Base-by-base conservation (phyloP, 345 rosid genomes). In the Cardamine resedifolia region DNA sequence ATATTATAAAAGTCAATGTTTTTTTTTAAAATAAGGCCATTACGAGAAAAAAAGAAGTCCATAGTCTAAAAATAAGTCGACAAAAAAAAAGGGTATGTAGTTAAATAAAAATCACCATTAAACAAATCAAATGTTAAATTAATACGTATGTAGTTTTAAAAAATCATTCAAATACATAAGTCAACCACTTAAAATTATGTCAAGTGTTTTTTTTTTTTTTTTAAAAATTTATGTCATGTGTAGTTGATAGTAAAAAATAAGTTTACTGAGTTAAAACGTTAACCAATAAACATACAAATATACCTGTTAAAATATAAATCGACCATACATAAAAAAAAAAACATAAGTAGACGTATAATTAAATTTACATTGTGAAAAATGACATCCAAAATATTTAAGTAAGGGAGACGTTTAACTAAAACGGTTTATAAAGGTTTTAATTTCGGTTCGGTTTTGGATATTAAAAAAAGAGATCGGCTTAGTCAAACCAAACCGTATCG, bases 401-500 rank as follows among this genome's bases (percentile, higher is more conserved):
- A 8, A 0, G 4, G 15, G 3, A 36, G 41, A 36, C 41, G 38
- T 34, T 12, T 0, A 3, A 36, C 0, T 11, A 41, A 15, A 14
- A n/a, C 26, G 53, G 27, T 52, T 30, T 3, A 64, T 47, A 24
- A 4, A 41, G 20, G 16, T 57, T 30, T 2, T 27, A 53, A 41
- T 53, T 33, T 59, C 26, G 48, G 36, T 48, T 48, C 26, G 49
- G 58, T 47, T 48, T 10, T 43, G 5, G 24, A 58, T 44, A 30
- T 19, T 20, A 6, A 4, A 20, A 33, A 31, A 20, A 5, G 3
- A 19, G 21, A 34, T 39, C 3, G 72, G 45, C 5, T 30, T 21
- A 30, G 57, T 30, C 26, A 63, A 63, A 53, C 70, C 70, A 56
- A 66, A 64, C 19, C 27, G 64, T n/a, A 30, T 43, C 30, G 31